Conservation (phyloP, 768 basidiomycete genomes). For the Artomyces pyxidatus region DNA sequence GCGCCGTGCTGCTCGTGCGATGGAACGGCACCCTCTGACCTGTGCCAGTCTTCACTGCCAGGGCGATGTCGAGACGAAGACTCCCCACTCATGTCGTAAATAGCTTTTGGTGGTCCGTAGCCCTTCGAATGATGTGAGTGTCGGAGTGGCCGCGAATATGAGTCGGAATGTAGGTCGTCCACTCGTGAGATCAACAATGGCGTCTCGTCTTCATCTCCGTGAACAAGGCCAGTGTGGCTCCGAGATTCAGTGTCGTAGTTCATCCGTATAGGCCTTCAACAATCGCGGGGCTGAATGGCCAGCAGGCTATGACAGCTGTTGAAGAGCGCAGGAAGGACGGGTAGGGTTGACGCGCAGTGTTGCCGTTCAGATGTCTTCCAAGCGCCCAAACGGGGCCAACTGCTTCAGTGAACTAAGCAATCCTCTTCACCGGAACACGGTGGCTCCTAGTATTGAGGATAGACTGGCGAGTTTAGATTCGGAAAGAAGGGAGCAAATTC, state of each 20-base stretch:
- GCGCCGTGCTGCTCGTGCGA: slow-evolving; percentile 11
- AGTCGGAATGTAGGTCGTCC: slow-evolving; percentile 45
- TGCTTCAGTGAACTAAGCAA: too few relatives aligned
- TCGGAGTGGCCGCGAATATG: slow-evolving; percentile 43
- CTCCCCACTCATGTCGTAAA: slow-evolving; percentile 44
- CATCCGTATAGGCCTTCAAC: slow-evolving; percentile 29
- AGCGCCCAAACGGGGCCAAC: too few relatives aligned
- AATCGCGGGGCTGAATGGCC: too few relatives aligned
- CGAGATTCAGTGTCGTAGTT: slow-evolving; percentile 31
- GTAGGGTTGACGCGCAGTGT: too few relatives aligned
- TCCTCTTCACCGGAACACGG: too few relatives aligned
- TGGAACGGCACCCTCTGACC: slow-evolving; percentile 31
- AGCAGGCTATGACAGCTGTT: too few relatives aligned
- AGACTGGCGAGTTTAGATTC: too few relatives aligned
- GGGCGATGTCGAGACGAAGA: slow-evolving; percentile 43
- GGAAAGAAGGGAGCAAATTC: too few relatives aligned
- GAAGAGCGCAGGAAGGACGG: too few relatives aligned
- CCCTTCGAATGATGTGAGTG: slow-evolving; percentile 31
- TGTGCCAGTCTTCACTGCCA: slow-evolving; percentile 44
- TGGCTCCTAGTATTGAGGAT: too few relatives aligned
- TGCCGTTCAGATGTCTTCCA: too few relatives aligned
- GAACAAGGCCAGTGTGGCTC: slow-evolving; percentile 15
- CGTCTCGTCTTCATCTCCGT: slow-evolving; percentile 15
- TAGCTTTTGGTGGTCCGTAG: slow-evolving; percentile 31
- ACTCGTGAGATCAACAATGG: slow-evolving; percentile 34